These are phyloP conservation scores for Amanita subjunquillea DNA, from an alignment of 768 basidiomycete species.

Conservation along the genomic window DNA sequence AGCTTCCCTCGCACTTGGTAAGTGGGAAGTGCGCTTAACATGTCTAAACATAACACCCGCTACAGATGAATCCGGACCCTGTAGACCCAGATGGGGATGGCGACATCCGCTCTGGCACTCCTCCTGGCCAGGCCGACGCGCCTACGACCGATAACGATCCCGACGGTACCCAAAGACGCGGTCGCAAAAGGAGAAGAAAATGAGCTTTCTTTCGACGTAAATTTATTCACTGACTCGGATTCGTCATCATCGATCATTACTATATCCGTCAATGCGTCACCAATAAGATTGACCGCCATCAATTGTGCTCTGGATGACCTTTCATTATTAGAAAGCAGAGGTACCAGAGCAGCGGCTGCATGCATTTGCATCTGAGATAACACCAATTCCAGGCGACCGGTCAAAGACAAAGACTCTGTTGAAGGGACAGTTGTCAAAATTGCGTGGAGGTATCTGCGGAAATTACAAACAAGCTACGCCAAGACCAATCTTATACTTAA, in stretches of 20 bases:
- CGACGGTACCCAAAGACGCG: neutral
- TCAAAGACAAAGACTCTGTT: constrained; percentile 81
- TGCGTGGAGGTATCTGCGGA: constrained; percentile 81
- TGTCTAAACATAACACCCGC: too few species aligned
- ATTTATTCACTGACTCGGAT: constrained; percentile 35
- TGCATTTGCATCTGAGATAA: constrained; percentile 89
- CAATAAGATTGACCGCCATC: constrained; percentile 37
- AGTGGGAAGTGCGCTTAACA: too few species aligned
- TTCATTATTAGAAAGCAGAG: constrained; percentile 31
- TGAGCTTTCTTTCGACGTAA: neutral
- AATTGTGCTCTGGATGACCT: constrained; percentile 21
- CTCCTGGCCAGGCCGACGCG: neutral
- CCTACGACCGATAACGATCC: neutral
- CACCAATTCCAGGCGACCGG: constrained; percentile 88
- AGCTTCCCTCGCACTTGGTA: constrained; percentile 7
- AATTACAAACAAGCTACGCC: constrained; percentile 2
- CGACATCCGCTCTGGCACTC: too few species aligned
- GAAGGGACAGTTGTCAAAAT: constrained; percentile 73
- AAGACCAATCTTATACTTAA: constrained; percentile 32
- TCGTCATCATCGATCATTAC: constrained; percentile 24
- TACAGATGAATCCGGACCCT: too few species aligned
- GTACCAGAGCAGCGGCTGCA: constrained; percentile 56
- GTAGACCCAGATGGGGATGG: too few species aligned
- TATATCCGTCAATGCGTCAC: constrained; percentile 52
- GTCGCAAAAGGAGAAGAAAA: neutral